Evolutionary conservation across 108 stramenopile genomes (phyloP), one percentile per base, ranked within the genome.

Genomic region (Nitzschia sp.): DNA sequence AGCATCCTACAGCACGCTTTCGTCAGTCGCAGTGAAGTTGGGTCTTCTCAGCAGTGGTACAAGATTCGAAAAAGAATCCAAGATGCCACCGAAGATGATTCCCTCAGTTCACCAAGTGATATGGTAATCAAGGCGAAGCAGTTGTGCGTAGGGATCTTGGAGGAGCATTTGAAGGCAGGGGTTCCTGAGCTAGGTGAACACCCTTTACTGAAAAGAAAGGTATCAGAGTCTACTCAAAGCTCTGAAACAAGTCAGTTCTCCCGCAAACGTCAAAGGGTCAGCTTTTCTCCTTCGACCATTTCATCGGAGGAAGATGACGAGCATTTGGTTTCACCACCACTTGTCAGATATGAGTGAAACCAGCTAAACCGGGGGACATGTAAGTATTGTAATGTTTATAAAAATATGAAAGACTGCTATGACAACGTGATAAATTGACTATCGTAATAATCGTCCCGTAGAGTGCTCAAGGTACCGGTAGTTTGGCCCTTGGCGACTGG

Each of bases 161-260:
- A 37, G 19, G 29, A 37, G 1, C 57, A 58, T 39, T 58, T 58
- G 57, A 58, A 19, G 38, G 11, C 37, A 1, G 57, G 57, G n/a
- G 38, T 58, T 58, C 57, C 57, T 15, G 38, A 58, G 57, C 57
- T 58, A n/a, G 57, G 57, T 12, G 37, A 58, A 39, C 57, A 58
- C 7, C 57, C 57, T 12, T 34, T 34, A 5, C 26, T 14, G n/a
- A 58, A 58, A 7, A 3, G 57, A 39, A 58, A 58, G 57, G 29
- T 12, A 34, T 29, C 12, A 58, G 38, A 58, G 37, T 9, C 40
- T 3, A 19, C 21, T 58, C 38, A 40, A 58, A 15, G 34, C 24
- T 12, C 21, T 54, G 11, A 19, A 12, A 54, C 53, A 22, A 12
- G 20, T 24, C 24, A 12, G 37, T 3, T 15, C 15, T 58, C 40